phyloP scores from a whole-genome alignment of 1,139 yeast species.

The Suhomyces bokatorum region DNA sequence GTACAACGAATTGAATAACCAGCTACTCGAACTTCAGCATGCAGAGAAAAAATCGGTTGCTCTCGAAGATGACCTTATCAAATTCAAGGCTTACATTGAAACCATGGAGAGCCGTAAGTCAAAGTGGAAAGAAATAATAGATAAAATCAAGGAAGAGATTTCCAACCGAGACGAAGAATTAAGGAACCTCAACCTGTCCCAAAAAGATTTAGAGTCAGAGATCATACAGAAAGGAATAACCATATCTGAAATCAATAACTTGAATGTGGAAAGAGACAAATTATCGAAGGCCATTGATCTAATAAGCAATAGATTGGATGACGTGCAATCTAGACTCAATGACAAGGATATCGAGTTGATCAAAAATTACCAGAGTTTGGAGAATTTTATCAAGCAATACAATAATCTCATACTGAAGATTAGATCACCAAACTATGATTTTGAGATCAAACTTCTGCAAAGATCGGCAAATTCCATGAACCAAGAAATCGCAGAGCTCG shows the following conservation, averaged over 20 bases:
- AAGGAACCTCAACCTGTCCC: conserved; percentile 44
- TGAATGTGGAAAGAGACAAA: conserved; percentile 62
- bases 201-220: conserved; percentile 45
- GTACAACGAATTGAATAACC: conserved; percentile 25
- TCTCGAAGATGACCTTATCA: conserved; percentile 67
- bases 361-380: conserved; percentile 50
- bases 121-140: conserved; percentile 62
- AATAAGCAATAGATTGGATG: conserved; percentile 44
- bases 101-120: conserved; percentile 62
- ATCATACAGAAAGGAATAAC: conserved; percentile 59
- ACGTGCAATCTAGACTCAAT: conserved; percentile 35
- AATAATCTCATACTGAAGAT: conserved; percentile 55
- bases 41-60: conserved; percentile 62
- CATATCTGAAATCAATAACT: conserved; percentile 59
- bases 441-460: conserved; percentile 27
- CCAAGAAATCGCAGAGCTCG: conserved; percentile 5
- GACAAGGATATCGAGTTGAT: conserved; percentile 51
- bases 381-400: conserved; percentile 54
- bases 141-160: conserved; percentile 58
- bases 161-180: conserved; percentile 46
- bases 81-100: conserved; percentile 70
- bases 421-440: conserved; percentile 23
- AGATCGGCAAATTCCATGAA: conserved; percentile 15
- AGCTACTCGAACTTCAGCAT: conserved; percentile 35
- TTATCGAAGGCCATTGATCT: conserved; percentile 57